Evolutionary conservation across 352 stramenopile species (phyloP), one percentile per base, ranked within the genome.

Genomic region (Phytophthora macrochlamydospora): DNA sequence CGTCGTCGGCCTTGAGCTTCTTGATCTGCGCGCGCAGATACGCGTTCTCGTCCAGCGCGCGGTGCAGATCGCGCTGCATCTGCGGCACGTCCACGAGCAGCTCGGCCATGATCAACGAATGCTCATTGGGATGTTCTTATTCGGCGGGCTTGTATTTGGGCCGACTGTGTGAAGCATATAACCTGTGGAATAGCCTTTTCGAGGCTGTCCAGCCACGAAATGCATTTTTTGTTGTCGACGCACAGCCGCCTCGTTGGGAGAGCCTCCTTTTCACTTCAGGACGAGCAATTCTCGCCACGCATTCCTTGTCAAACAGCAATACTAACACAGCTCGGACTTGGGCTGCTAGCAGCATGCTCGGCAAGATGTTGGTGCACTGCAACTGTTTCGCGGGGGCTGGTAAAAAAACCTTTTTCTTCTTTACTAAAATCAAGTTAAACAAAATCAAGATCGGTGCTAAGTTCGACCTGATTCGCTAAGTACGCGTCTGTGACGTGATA

Each of bases 51-150:
- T 66, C 56, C 18, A 51, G 62, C 13, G 61, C 60, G 33, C 53
- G 71, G 56, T 76, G 67, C 68, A 75, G 52, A 56, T 76, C 68
- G 55, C 62, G 72, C 50, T 65, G 52, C 64, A 71, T 69, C 43
- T 65, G 55, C n/a, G 58, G 52, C 56, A 61, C 56, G 58, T 76
- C 61, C 38, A 69, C 57, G 2, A 69, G 64, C 9, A 57, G 55
- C 31, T 72, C 69, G 9, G 64, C 18, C 59, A 71, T 71, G 40
- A 35, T 38, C 18, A 42, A 59, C 62, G 37, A 57, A 69, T 69
- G 50, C 62, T 69, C 46, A 64, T 59, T 59, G 46, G 12, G 4
- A 8, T 29, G 30, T 42, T 58, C 14, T 46, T 12, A 4, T 31
- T 7, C 9, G 31, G 2, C 32, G n/a, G 18, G 42, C 49, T 54